Percentiles rank a stretch among this genome's conserved stretches.
Conservation (phyloP, 2,329 filamentous ascomycete species). For the Lasiodiplodia theobromae region DNA sequence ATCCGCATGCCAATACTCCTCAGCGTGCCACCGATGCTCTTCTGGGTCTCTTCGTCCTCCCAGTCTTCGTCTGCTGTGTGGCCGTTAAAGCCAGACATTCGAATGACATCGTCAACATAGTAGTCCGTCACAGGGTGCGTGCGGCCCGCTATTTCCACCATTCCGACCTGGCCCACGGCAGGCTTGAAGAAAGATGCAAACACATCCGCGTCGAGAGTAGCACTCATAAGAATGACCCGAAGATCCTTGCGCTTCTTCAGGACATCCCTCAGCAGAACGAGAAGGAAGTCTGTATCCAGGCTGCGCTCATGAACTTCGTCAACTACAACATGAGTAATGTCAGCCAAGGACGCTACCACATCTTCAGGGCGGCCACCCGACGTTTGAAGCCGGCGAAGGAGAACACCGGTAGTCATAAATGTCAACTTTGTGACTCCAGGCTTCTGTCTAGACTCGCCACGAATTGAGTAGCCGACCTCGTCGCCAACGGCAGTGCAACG, state of each 20-base stretch:
- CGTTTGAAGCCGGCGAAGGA: constrained; percentile 88
- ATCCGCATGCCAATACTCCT: constrained; percentile 72
- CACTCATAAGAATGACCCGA: constrained; percentile 94
- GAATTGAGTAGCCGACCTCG: constrained; percentile 90
- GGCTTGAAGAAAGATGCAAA: constrained; percentile 83
- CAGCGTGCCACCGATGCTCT: constrained; percentile 49
- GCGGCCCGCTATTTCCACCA: constrained; percentile 85
- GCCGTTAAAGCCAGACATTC: constrained; percentile 73
- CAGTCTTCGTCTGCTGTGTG: constrained; percentile 62
- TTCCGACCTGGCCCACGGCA: constrained; percentile 72
- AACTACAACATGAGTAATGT: constrained; percentile 93
- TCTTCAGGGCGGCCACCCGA: constrained; percentile 82
- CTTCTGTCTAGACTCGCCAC: constrained; percentile 83
- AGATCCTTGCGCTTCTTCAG: constrained; percentile 76
- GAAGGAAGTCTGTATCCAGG: constrained; percentile 91
- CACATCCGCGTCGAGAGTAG: constrained; percentile 86
- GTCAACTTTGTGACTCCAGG: constrained; percentile 81
- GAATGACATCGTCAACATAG: constrained; percentile 87
- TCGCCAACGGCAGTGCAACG: constrained; percentile 81
- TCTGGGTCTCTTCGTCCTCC: constrained; percentile 54
- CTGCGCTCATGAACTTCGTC: constrained; percentile 97
- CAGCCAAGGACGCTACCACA: constrained; percentile 79
- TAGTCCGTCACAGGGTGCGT: constrained; percentile 90
- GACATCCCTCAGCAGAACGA: constrained; percentile 86
- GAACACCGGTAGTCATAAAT: constrained; percentile 93